These are phyloP conservation scores for Olyra latifolia DNA, from an alignment of 176 grass and related monocot species.

Conservation along the genomic window DNA sequence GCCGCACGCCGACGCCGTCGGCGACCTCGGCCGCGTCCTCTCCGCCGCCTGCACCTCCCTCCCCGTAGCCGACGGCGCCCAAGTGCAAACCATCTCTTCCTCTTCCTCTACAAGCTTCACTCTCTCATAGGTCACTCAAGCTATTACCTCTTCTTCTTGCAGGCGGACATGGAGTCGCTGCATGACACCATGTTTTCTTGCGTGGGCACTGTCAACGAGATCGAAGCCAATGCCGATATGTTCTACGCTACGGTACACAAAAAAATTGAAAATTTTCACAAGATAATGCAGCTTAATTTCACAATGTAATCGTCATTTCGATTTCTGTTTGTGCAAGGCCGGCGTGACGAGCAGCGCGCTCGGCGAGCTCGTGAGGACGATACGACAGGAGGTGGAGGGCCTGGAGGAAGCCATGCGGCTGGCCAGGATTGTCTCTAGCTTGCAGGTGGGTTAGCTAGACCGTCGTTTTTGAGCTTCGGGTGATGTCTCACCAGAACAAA, in stretches of 20 bases:
- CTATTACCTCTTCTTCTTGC: neutral
- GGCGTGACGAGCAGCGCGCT: conserved; percentile 40
- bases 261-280: neutral
- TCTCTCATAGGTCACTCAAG: neutral
- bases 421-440: conserved; percentile 40
- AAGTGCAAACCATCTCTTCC: conserved; percentile 13
- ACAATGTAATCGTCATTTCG: neutral
- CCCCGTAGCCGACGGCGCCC: conserved; percentile 63
- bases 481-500: conserved; percentile 17
- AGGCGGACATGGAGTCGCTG: conserved; percentile 48
- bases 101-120: neutral
- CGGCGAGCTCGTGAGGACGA: conserved; percentile 48
- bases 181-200: conserved; percentile 45
- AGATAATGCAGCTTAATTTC: neutral
- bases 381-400: conserved; percentile 68
- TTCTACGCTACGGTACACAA: conserved; percentile 61
- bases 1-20: conserved; percentile 58
- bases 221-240: conserved; percentile 47
- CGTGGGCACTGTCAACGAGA: conserved; percentile 51
- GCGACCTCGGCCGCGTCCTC: conserved; percentile 51
- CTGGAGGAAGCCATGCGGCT: conserved; percentile 68
- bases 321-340: conserved; percentile 33
- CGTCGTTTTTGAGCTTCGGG: conserved; percentile 2
- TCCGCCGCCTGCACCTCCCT: conserved; percentile 53
- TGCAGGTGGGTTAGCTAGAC: conserved; percentile 67